Base-by-base conservation (phyloP, 2,329 filamentous ascomycete genomes). In the Metarhizium brunneum region DNA sequence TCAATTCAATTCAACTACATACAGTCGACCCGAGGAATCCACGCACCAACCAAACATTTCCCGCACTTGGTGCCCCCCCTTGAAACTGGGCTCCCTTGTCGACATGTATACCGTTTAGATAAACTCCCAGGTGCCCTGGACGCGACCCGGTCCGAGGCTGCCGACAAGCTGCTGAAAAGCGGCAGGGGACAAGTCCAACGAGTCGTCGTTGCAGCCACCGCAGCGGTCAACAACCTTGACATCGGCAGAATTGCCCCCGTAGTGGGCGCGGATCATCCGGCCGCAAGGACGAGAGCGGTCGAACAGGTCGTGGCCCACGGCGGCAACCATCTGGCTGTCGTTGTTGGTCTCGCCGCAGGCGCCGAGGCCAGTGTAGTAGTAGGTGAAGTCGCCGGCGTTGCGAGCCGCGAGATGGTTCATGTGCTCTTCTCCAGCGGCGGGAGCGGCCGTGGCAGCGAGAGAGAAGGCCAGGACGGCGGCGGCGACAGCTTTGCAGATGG, bases 191-290 rank as follows among this genome's bases (percentile, higher is more conserved):
- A 79, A 66, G 61, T 83, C 79, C 18, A 83, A 60, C 62, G 81
- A 76, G 30, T 69, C 65, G 10, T 71, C 60, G 30, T 60, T 62
- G 60, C 80, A 83, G 0, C 72, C 76, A 0, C 58, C 66, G 70
- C 86, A 90, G 53, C 85, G 76, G 69, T 90, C 87, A 6, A 89
- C 85, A 6, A 90, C 82, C 20, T 71, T 83, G 30, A 88, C 76
- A 60, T 84, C 81, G 13, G 83, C 75, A 45, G 77, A 59, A 47
- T 61, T 63, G 51, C 60, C 67, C 38, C 72, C 71, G 56, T 84
- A 72, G 50, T 70, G 74, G 32, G 88, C 78, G 30, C 85, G 75
- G n/a, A 94, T 80, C 66, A 76, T 82, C 63, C 75, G 73, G 2
- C 84, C 85, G 63, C 89, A 92, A 1, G 72, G 66, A 4, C 72